Evolutionary conservation across 495 filamentous ascomycete genomes (phyloP), one percentile per base, ranked within the genome.

Genomic region (Aspergillus incahuasiensis): DNA sequence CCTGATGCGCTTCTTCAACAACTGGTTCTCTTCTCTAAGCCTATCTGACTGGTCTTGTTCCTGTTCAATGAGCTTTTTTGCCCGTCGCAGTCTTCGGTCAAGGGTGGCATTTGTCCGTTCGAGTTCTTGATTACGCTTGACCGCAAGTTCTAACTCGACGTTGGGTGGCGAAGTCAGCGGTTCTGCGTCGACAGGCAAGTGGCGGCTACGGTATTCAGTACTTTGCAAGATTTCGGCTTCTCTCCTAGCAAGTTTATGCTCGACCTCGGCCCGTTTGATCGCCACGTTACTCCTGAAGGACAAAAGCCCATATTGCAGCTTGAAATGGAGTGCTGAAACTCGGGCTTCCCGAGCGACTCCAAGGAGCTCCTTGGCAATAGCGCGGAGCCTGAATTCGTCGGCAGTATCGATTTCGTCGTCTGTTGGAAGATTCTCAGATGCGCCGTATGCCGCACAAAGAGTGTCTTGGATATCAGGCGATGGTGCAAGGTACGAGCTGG

Each of bases 201-300:
- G 65, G 41, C 71, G 71, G 64, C 63, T 70, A 59, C 69, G 70
- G 58, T 74, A 76, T 46, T 75, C 68, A 54, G 70, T 70, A 53
- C 81, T 80, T 58, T 91, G 88, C 19, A 98, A 73, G 9, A 92
- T 89, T 56, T 96, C 87, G 6, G 96, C 88, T 68, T 98, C 95
- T 30, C 88, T 81, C 53, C 87, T 85, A n/a, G 87, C 88, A 75
- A 97, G 90, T 46, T 95, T 88, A 54, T 95, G 89, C 70, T 98
- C 94, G 11, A 97, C 94, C 34, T 85, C 88, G 55, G 92, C 90
- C 35, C 91, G 83, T 68, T 95, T 92, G 5, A 88, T 79, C 21
- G 91, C 87, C 68, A 96, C 92, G 25, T 86, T 82, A 40, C 88
- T 92, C 63, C 95, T 89, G 48, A 97, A 89, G 47, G 79, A 85